Evolutionary conservation across 257 asterid species (phyloP).

Genomic region (Solanum sejunctum): DNA sequence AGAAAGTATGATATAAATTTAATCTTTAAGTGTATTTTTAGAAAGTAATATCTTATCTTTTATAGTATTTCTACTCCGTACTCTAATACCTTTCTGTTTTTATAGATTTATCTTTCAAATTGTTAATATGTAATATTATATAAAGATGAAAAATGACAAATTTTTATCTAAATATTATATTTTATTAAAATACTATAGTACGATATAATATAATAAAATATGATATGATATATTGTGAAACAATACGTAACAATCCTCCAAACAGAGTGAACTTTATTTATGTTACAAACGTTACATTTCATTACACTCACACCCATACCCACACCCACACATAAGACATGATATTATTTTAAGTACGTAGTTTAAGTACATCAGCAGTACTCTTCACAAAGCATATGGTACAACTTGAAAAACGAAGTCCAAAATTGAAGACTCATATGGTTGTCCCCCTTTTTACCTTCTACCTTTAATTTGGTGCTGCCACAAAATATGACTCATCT

Average conservation of each 20-base stretch:
- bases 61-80: no score
- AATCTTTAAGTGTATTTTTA: no score
- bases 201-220: no score
- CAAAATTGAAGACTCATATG: constrained; percentile 14
- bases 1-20: no score
- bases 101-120: no score
- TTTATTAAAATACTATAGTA: no score
- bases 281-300: neutral
- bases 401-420: constrained; percentile 7
- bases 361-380: neutral
- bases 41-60: no score
- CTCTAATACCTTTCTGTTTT: no score
- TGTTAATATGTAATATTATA: no score
- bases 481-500: constrained; percentile 15
- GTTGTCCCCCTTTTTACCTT: neutral
- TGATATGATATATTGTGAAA: no score
- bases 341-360: neutral
- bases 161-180: no score
- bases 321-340: neutral
- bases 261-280: neutral
- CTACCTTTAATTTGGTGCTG: constrained; percentile 7
- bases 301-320: neutral
- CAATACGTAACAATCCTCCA: neutral
- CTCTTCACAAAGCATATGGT: neutral
- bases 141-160: no score